phyloP scores from a whole-genome alignment of 441 rosid species.

The Erodium texanum region DNA sequence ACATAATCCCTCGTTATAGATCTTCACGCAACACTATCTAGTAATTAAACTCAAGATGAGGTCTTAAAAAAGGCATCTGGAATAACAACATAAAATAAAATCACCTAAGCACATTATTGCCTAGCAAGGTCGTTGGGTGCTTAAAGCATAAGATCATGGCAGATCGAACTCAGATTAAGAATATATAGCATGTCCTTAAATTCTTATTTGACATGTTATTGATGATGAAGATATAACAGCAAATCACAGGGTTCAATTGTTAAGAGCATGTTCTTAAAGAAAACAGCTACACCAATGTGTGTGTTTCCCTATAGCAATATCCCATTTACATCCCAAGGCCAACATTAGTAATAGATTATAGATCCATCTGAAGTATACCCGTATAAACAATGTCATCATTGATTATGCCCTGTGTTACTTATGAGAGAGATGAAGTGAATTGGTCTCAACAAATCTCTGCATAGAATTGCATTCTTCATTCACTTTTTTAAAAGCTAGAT shows the following conservation, averaged over 20 bases:
- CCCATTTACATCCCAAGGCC: not conserved
- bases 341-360: not conserved
- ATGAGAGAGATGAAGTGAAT: not conserved
- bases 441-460: not conserved
- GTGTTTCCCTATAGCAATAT: not conserved
- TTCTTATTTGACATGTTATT: not conserved
- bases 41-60: not conserved
- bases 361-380: not conserved
- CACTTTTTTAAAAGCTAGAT: too few relatives aligned
- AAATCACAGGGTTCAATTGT: not conserved
- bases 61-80: not conserved
- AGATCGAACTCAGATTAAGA: not conserved
- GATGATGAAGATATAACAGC: not conserved
- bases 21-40: not conserved
- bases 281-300: not conserved
- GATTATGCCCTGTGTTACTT: not conserved
- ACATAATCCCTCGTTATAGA: not conserved
- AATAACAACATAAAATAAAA: not conserved
- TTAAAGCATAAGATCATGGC: too few relatives aligned
- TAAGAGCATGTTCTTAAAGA: not conserved
- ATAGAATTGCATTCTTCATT: not conserved
- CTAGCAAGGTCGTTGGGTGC: too few relatives aligned
- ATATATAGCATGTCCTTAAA: not conserved
- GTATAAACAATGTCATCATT: not conserved
- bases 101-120: not conserved